Conservation (phyloP, 106 monocot species). For the Cymbidium sinense region DNA sequence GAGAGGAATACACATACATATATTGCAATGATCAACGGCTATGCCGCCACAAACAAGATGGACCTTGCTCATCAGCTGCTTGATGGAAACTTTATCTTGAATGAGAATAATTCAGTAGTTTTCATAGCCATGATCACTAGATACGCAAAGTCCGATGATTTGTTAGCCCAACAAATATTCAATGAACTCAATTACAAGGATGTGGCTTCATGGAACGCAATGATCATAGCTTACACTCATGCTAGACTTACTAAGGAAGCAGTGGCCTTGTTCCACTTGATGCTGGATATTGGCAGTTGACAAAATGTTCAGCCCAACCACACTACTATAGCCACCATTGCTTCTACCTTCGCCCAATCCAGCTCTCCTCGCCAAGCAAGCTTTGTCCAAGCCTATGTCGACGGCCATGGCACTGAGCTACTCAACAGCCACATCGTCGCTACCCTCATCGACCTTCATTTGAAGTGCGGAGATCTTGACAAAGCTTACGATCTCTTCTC, state of each 20-base stretch:
- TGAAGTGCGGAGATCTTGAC: slow-evolving; percentile 20
- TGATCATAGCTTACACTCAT: slow-evolving; percentile 26
- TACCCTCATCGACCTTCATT: slow-evolving; percentile 30
- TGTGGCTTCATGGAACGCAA: slow-evolving; percentile 34
- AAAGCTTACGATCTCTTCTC: slow-evolving; percentile 17
- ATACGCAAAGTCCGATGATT: slow-evolving; percentile 17
- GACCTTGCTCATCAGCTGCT: slow-evolving; percentile 8
- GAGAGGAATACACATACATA: slow-evolving; percentile 13
- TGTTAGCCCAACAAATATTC: slow-evolving; percentile 16
- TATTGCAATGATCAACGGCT: slow-evolving; percentile 25
- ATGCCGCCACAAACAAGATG: slow-evolving; percentile 6
- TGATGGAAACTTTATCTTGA: background rate
- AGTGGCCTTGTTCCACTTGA: slow-evolving; percentile 14
- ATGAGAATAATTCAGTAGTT: slow-evolving; percentile 1
- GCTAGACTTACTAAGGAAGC: slow-evolving; percentile 16
- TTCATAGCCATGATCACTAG: slow-evolving; percentile 26
- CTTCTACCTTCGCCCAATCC: slow-evolving; percentile 16
- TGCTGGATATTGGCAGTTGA: slow-evolving; percentile 2
- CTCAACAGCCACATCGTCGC: slow-evolving; percentile 26
- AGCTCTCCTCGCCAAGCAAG: slow-evolving; percentile 20
- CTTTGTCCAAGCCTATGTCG: slow-evolving; percentile 19
- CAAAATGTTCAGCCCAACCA: slow-evolving; percentile 13
- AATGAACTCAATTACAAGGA: slow-evolving; percentile 12
- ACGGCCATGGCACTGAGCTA: slow-evolving; percentile 6
- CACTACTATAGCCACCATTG: slow-evolving; percentile 21